Evolutionary conservation across 2,329 filamentous ascomycete genomes (phyloP).

Genomic region (Fusarium oligoseptatum): DNA sequence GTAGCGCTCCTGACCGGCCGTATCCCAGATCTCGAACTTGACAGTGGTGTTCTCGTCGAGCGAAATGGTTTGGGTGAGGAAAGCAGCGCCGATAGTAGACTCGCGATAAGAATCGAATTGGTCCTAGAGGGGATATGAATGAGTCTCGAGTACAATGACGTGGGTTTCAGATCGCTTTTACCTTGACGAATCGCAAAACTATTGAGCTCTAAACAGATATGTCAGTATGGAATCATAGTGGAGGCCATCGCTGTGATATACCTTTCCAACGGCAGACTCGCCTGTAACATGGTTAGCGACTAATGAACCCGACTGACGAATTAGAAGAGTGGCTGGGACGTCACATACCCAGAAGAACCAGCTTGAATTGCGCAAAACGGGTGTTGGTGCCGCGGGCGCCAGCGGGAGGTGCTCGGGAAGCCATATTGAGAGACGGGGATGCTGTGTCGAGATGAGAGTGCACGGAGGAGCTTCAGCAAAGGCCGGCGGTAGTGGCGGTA

Average conservation of each 20-base stretch:
- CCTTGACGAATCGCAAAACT: conserved; percentile 98
- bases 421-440: conserved; percentile 71
- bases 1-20: conserved; percentile 97
- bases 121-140: conserved; percentile 70
- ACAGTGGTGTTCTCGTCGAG: conserved; percentile 98
- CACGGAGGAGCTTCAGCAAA: conserved; percentile 26
- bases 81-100: conserved; percentile 97
- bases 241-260: conserved; percentile 56
- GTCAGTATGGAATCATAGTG: conserved; percentile 35
- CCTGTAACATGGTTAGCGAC: conserved; percentile 70
- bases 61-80: conserved; percentile 98
- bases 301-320: conserved; percentile 16
- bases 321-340: conserved; percentile 20
- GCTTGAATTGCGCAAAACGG: conserved; percentile 98
- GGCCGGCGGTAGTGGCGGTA: conserved; percentile 42
- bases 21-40: conserved; percentile 99
- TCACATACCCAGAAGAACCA: conserved; percentile 89
- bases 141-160: conserved; percentile 11
- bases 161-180: conserved; percentile 54
- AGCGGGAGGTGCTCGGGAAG: conserved; percentile 79
- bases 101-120: conserved; percentile 99
- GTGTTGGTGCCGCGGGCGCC: conserved; percentile 76
- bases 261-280: conserved; percentile 99
- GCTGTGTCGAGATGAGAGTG: conserved; percentile 42
- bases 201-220: conserved; percentile 81